phyloP scores from a whole-genome alignment of 805 yeast species.

The Blastobotrys peoriensis region DNA sequence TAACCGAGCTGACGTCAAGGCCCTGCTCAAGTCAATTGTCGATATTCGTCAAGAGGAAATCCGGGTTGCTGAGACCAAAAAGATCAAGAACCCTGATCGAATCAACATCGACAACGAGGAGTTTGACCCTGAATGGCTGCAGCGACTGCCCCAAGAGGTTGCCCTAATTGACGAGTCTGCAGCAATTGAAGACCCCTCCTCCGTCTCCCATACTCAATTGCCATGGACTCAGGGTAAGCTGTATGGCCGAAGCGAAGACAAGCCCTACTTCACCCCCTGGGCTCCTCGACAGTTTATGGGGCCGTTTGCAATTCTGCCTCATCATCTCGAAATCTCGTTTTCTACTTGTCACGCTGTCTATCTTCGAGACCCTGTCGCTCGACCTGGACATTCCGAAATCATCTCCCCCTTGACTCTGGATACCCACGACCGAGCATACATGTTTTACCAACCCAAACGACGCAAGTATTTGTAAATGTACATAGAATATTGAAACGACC shows the following conservation, averaged over 20 bases:
- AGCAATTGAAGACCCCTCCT: constrained; percentile 45
- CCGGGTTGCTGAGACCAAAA: constrained; percentile 13
- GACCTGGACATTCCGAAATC: constrained; percentile 96
- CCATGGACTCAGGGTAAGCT: constrained; percentile 77
- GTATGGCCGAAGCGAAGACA: constrained; percentile 75
- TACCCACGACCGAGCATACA: constrained; percentile 87
- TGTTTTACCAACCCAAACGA: constrained; percentile 57
- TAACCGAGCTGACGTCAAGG: constrained; percentile 27
- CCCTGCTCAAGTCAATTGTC: constrained; percentile 25
- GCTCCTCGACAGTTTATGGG: constrained; percentile 88
- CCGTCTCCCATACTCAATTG: constrained; percentile 43
- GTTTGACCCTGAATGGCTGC: constrained; percentile 48
- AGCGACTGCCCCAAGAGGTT: constrained; percentile 38
- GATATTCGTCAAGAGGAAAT: constrained; percentile 23
- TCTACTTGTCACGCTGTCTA: constrained; percentile 95
- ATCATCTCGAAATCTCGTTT: constrained; percentile 85
- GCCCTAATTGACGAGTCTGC: constrained; percentile 40
- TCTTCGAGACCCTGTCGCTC: constrained; percentile 91
- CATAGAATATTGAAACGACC: no score
- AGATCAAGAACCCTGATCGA: constrained; percentile 1
- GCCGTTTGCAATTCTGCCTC: constrained; percentile 86
- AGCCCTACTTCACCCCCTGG: constrained; percentile 95
- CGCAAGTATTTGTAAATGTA: constrained; percentile 26
- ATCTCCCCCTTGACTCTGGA: constrained; percentile 80
- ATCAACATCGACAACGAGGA: constrained; percentile 29